Evolutionary conservation across 148 eudicot genomes (phyloP), one percentile per base, ranked within the genome.

Genomic region (Drosera capensis): DNA sequence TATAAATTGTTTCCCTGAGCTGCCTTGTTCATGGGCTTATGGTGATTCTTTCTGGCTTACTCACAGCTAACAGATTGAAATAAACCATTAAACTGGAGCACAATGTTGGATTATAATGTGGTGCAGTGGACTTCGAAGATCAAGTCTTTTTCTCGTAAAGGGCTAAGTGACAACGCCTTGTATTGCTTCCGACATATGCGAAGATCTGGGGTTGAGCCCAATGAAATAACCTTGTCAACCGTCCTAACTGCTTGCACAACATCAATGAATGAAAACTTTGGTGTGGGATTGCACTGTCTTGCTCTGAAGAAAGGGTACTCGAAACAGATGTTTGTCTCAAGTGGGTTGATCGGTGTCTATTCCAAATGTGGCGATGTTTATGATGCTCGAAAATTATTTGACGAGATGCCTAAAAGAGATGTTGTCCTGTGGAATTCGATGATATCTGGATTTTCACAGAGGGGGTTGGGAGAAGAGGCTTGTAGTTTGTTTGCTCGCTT

Each of bases 381-480:
- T 3, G 49, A 67, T 23, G 72, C 72, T 7, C 66, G 66, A 11
- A 48, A 54, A 7, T 59, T 71, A 66, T 71, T 71, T 28, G 77
- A 71, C 35, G 77, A 67, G 58, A 71, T 71, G 77, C 57, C 69
- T 51, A 53, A 34, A 8, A 44, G 74, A 36, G 74, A 70, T 26
- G 62, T 43, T 1, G 70, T 72, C 25, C 66, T 73, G 43, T 80
- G 82, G 82, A 72, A 71, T 39, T 26, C 61, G 14, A 71, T 73
- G 69, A 65, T 75, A 12, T 53, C 64, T 9, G 77, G 70, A 29
- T 71, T 52, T 48, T 35, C 60, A 7, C 65, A 54, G 28, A 55
- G 42, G 47, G 67, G 64, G 22, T 25, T 52, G 59, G 40, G 65
- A 19, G 50, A 56, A 13, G 57, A 59, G 20, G 72, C 72, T 45